Percentiles rank a stretch among this genome's conserved stretches.
Evolutionary conservation across 164 flowering plant species (phyloP).

Genomic region (Sedum album): DNA sequence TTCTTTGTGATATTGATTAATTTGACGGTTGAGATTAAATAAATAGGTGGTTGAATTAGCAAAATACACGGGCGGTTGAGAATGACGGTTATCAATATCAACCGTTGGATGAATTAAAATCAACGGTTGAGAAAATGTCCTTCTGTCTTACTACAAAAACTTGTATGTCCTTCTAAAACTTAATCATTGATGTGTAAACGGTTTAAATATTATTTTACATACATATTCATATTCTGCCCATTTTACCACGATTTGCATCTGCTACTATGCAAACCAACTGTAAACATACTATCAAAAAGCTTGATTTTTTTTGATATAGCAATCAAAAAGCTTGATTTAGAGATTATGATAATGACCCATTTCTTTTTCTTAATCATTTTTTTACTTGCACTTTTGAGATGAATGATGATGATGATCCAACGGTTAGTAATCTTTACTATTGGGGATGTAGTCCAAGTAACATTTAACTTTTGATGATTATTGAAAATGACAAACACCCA

Average conservation of each 20-base stretch:
- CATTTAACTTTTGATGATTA: background rate
- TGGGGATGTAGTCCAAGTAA: background rate
- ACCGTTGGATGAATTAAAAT: too few species aligned
- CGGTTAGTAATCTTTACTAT: background rate
- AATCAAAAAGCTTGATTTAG: background rate
- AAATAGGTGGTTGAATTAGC: too few species aligned
- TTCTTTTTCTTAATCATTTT: background rate
- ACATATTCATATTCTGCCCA: too few species aligned
- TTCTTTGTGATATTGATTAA: too few species aligned
- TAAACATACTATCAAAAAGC: background rate
- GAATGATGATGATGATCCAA: background rate
- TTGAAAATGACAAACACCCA: slow-evolving; percentile 1
- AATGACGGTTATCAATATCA: too few species aligned
- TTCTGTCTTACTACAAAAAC: too few species aligned
- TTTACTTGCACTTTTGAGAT: background rate
- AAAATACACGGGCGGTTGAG: too few species aligned
- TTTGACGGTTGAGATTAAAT: too few species aligned
- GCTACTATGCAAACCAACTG: too few species aligned
- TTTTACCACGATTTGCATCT: too few species aligned
- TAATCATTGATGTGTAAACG: background rate
- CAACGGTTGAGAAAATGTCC: too few species aligned
- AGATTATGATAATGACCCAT: background rate
- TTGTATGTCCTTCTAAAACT: too few species aligned
- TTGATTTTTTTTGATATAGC: background rate
- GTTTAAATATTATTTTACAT: background rate